phyloP scores from a whole-genome alignment of 805 yeast species.

The Saturnispora quitensis region DNA sequence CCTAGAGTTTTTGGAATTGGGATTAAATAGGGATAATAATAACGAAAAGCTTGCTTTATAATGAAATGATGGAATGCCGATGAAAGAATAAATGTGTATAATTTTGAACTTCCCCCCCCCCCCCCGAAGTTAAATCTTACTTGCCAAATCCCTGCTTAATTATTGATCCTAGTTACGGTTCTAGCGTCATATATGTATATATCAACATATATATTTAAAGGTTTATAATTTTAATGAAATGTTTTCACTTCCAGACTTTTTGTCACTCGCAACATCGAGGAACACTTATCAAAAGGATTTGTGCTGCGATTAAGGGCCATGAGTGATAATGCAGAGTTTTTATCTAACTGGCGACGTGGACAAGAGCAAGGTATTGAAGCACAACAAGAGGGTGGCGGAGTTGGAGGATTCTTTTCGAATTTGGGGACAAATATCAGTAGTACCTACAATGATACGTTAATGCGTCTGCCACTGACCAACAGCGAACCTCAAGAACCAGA shows the following conservation, averaged over 20 bases:
- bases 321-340: constrained; percentile 20
- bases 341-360: constrained; percentile 22
- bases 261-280: not conserved
- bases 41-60: not conserved
- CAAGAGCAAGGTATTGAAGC: constrained; percentile 4
- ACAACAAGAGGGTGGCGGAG: constrained; percentile 1
- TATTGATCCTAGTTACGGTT: not conserved
- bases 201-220: not conserved
- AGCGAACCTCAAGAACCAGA: constrained; percentile 57
- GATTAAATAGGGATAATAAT: not conserved
- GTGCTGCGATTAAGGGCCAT: not conserved
- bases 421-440: constrained; percentile 10
- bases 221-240: not conserved
- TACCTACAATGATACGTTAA: constrained; percentile 25
- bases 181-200: not conserved
- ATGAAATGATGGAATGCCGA: not conserved
- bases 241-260: not conserved
- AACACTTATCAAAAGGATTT: not conserved
- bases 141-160: not conserved
- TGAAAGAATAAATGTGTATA: not conserved
- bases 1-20: constrained; percentile 6
- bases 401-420: constrained; percentile 10
- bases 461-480: constrained; percentile 56
- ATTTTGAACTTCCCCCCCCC: not conserved
- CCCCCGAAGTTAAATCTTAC: too few relatives aligned